phyloP scores from a whole-genome alignment of 2,329 filamentous ascomycete genomes.

The Pseudogymnoascus sp. region DNA sequence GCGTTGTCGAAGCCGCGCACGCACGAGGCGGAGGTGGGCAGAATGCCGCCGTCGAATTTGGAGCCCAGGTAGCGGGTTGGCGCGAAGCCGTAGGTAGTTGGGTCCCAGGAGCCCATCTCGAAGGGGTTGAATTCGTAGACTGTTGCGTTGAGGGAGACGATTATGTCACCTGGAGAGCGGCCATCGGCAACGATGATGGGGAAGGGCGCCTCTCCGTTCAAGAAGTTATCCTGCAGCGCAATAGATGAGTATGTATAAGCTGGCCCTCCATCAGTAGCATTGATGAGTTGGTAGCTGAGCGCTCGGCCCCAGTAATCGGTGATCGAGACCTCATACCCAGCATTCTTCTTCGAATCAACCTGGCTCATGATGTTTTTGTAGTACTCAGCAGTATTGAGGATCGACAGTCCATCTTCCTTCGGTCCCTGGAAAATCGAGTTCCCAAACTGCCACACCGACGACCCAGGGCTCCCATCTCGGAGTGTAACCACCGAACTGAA shows the following conservation, averaged over 20 bases:
- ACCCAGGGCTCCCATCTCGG: slow-evolving; percentile 35
- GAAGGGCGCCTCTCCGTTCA: slow-evolving; percentile 55
- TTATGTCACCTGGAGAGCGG: slow-evolving; percentile 49
- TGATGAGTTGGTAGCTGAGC: slow-evolving; percentile 77
- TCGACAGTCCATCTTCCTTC: slow-evolving; percentile 37
- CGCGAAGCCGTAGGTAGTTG: slow-evolving; percentile 61
- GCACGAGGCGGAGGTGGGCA: slow-evolving; percentile 51
- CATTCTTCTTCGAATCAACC: slow-evolving; percentile 52
- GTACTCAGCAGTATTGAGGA: slow-evolving; percentile 51
- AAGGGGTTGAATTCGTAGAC: slow-evolving; percentile 72
- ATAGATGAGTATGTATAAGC: slow-evolving; percentile 78
- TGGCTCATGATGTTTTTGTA: slow-evolving; percentile 49
- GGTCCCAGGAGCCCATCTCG: slow-evolving; percentile 71
- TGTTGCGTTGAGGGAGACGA: slow-evolving; percentile 64
- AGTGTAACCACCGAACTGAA: slow-evolving; percentile 60
- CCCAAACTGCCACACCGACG: slow-evolving; percentile 51
- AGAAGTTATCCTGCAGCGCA: slow-evolving; percentile 52
- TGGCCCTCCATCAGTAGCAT: slow-evolving; percentile 64
- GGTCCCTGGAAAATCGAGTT: slow-evolving; percentile 55
- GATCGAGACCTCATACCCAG: slow-evolving; percentile 60
- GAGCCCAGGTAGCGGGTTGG: slow-evolving; percentile 65
- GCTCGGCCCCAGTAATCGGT: slow-evolving; percentile 88
- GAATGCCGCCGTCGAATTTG: slow-evolving; percentile 54
- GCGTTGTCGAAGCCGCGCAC: slow-evolving; percentile 74
- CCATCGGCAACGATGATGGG: slow-evolving; percentile 66